A percentile compares a stretch with the other conserved stretches of the same genome.
phyloP scores from a whole-genome alignment of 2,329 filamentous ascomycete species.

The Colletotrichum sp. region DNA sequence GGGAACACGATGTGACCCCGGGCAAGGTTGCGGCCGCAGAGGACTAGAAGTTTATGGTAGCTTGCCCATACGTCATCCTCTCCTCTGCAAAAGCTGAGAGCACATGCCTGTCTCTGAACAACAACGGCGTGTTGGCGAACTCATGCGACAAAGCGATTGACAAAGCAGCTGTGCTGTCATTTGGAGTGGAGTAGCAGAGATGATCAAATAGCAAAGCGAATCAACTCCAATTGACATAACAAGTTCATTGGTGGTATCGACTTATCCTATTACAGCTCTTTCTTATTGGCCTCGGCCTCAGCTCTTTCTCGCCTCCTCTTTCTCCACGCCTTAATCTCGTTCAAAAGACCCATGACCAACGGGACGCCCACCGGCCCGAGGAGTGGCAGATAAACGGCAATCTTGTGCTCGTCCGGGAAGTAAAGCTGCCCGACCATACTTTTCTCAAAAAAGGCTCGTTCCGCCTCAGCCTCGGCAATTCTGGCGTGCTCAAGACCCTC shows the following conservation, averaged over 20 bases:
- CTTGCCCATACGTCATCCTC: neutral
- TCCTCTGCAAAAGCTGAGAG: neutral
- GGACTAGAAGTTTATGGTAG: neutral
- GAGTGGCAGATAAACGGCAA: slow-evolving; percentile 92
- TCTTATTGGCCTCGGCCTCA: slow-evolving; percentile 36
- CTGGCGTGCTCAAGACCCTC: slow-evolving; percentile 81
- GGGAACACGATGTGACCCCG: neutral
- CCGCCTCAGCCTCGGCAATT: slow-evolving; percentile 85
- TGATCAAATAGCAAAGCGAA: neutral
- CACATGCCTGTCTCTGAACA: neutral
- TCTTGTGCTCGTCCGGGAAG: slow-evolving; percentile 97
- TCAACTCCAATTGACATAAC: neutral
- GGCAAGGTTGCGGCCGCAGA: neutral
- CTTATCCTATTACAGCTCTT: slow-evolving; percentile 30
- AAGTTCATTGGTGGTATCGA: neutral
- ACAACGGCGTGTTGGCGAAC: neutral
- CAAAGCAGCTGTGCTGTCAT: neutral
- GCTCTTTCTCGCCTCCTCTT: slow-evolving; percentile 51
- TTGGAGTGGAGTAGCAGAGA: neutral
- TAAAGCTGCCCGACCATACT: slow-evolving; percentile 99
- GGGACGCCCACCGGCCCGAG: slow-evolving; percentile 92
- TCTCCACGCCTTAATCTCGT: slow-evolving; percentile 74
- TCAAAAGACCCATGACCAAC: slow-evolving; percentile 80
- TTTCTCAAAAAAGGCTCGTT: slow-evolving; percentile 96
- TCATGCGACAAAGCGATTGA: neutral